Base-by-base conservation (phyloP, 257 asterid genomes). In the Jacaranda mimosifolia region DNA sequence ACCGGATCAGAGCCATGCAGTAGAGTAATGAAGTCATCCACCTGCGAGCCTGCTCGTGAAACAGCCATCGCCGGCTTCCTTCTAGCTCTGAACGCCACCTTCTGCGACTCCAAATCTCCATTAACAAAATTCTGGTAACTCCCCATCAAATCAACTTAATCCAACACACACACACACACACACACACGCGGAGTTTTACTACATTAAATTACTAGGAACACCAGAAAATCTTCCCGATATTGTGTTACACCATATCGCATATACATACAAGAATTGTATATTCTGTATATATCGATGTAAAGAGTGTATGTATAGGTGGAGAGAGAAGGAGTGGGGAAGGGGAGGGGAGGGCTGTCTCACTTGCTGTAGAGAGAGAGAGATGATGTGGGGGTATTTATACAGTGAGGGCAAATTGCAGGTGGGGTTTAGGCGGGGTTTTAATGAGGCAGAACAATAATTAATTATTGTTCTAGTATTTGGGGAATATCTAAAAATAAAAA, bases 1-100 rank as follows among this genome's bases (percentile, higher is more conserved):
- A 90, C 83, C 3, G 96, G 94, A 90, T 90, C 92, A 68, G 94
- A 90, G 81, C 94, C 94, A 71, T 89, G 94, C 68, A 89, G 76
- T 14, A 89, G 82, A 14, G 81, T 71, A 36, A 88, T 32, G 45
- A 87, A 15, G 76, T 86, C 89, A 68, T 89, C 96, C 35, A 76
- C 82, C 59, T 83, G 87, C 10, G 82, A 74, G 63, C 63, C 86
- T 62, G 79, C 83, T 55, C 82, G 66, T 1, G 76, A 65, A 3
- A 80, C 10, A 49, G 72, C 69, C 45, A 26, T 5, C 5, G 59
- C 17, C 56, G 72, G 57, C 78, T 85, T 85, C 86, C 72, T 87
- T 87, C 64, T 82, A 21, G 36, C 45, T 86, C 76, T 90, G 39
- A 72, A 13, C 62, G 84, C 63, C 76, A 73, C 68, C 83, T 57